These are phyloP conservation scores for Ganoderma meredithae DNA, from an alignment of 1,284 basidiomycete species.

Conservation along the genomic window DNA sequence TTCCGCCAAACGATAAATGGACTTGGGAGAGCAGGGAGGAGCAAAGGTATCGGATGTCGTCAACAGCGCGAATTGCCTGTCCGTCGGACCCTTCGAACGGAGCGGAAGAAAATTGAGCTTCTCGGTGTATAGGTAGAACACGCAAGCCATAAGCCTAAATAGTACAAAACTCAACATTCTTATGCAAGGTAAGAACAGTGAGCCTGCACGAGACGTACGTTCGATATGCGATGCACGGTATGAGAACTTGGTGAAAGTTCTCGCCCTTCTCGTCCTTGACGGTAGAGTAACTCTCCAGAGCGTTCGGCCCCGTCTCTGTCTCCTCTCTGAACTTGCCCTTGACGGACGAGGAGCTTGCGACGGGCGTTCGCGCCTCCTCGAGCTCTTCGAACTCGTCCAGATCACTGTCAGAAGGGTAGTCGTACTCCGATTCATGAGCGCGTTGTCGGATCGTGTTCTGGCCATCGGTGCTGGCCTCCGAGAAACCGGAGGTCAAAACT, in stretches of 20 bases:
- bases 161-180: not conserved
- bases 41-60: constrained; percentile 14
- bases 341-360: not conserved
- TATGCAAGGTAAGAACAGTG: not conserved
- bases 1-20: constrained; percentile 39
- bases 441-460: constrained; percentile 13
- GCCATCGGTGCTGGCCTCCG: constrained; percentile 22
- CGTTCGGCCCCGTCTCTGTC: not conserved
- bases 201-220: constrained; percentile 28
- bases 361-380: not conserved
- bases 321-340: constrained; percentile 17
- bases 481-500: constrained; percentile 37
- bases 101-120: constrained; percentile 36
- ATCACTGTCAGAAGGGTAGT: constrained; percentile 40
- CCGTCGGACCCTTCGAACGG: constrained; percentile 22
- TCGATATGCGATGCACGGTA: constrained; percentile 32
- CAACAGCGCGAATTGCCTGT: constrained; percentile 21
- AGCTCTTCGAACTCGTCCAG: constrained; percentile 35
- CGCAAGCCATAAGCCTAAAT: constrained; percentile 31
- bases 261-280: not conserved
- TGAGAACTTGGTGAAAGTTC: constrained; percentile 24
- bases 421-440: constrained; percentile 31
- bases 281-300: not conserved
- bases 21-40: constrained; percentile 38
- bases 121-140: constrained; percentile 37